A percentile compares a stretch with the other conserved stretches of the same genome.
Evolutionary conservation across 805 yeast species (phyloP).

Genomic region (Wickerhamomyces kurtzmanii): DNA sequence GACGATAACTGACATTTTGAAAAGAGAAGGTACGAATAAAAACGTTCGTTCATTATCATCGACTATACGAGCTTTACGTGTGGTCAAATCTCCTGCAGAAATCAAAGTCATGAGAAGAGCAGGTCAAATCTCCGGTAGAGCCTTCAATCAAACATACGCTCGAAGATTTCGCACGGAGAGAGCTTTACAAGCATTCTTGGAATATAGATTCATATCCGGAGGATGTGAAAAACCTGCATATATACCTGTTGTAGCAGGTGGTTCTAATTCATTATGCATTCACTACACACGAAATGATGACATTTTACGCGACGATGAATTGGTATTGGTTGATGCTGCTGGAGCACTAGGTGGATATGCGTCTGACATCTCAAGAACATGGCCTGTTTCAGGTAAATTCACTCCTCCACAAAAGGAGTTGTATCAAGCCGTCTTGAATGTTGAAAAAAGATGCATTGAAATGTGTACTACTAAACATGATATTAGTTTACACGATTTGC

Average conservation of each 20-base stretch:
- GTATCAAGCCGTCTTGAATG: slow-evolving; percentile 80
- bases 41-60: slow-evolving; percentile 32
- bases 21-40: slow-evolving; percentile 18
- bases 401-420: slow-evolving; percentile 73
- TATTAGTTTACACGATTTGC: slow-evolving; percentile 63
- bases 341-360: slow-evolving; percentile 92
- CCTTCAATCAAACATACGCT: slow-evolving; percentile 76
- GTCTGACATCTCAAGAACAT: slow-evolving; percentile 91
- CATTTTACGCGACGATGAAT: slow-evolving; percentile 60
- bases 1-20: slow-evolving; percentile 18
- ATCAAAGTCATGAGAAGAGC: slow-evolving; percentile 73
- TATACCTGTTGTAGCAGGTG: slow-evolving; percentile 95
- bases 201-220: slow-evolving; percentile 71
- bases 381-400: slow-evolving; percentile 82
- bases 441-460: slow-evolving; percentile 69
- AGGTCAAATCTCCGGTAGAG: slow-evolving; percentile 72
- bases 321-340: slow-evolving; percentile 92
- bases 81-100: slow-evolving; percentile 70
- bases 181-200: slow-evolving; percentile 70
- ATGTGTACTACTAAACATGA: slow-evolving; percentile 46
- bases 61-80: slow-evolving; percentile 41
- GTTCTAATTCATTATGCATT: slow-evolving; percentile 79
- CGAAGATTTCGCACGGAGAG: slow-evolving; percentile 60
- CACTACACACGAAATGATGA: slow-evolving; percentile 94
- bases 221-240: slow-evolving; percentile 91